These are phyloP conservation scores for Tulasnella calospora DNA, from an alignment of 768 basidiomycete species.

Conservation along the genomic window DNA sequence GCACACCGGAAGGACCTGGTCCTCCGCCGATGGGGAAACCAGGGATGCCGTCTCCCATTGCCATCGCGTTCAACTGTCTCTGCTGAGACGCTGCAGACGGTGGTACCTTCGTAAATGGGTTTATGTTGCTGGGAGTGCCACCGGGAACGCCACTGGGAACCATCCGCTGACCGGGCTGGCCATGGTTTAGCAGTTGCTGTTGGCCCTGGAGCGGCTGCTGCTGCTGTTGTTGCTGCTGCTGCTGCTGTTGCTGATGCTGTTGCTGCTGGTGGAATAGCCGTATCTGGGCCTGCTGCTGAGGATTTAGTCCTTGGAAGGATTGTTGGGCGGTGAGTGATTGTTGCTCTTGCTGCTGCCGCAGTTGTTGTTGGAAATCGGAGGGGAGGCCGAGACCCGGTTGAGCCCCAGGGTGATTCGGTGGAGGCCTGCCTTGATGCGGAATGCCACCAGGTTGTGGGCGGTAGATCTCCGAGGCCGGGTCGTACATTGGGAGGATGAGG, in stretches of 20 bases:
- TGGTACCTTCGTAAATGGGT: background rate
- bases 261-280: background rate
- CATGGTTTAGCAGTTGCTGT: conserved; percentile 1
- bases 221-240: background rate
- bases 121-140: background rate
- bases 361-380: conserved; percentile 6
- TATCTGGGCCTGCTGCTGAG: background rate
- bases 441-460: background rate
- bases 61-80: background rate
- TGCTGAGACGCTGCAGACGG: conserved; percentile 2
- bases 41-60: background rate
- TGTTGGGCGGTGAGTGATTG: background rate
- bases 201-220: background rate
- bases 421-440: background rate
- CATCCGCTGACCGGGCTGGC: background rate
- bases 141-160: background rate
- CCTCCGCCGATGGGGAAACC: conserved; percentile 10
- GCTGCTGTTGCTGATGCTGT: conserved; percentile 8
- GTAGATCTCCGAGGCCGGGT: background rate
- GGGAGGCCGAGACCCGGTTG: background rate
- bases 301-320: background rate
- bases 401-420: background rate
- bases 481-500: background rate
- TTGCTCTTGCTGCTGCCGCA: background rate
- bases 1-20: background rate